Percentiles rank a stretch among this genome's conserved stretches.
Evolutionary conservation across 2,329 filamentous ascomycete species (phyloP).

Genomic region (Thermoascus crustaceus): DNA sequence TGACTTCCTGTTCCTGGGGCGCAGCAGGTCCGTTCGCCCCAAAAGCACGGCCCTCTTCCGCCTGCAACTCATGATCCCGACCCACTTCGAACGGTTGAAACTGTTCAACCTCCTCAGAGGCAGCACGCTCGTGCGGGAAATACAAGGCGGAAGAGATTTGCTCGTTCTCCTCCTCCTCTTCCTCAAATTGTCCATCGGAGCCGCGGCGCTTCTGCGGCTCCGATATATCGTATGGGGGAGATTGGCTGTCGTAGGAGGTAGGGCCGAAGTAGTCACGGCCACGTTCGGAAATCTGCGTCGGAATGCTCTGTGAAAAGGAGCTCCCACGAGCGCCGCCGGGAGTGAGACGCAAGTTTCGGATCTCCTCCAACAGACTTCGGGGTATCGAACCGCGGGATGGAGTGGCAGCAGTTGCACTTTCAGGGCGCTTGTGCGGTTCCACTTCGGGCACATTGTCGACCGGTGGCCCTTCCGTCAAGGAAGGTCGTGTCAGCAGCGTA

Average conservation of each 20-base stretch:
- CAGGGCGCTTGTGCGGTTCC: slow-evolving; percentile 6
- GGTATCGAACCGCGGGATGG: slow-evolving; percentile 34
- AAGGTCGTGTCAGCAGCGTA: too few relatives aligned
- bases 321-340: slow-evolving; percentile 38
- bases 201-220: slow-evolving; percentile 16
- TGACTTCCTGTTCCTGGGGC: slow-evolving; percentile 22
- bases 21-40: slow-evolving; percentile 19
- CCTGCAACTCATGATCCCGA: background rate
- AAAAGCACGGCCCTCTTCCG: slow-evolving; percentile 21
- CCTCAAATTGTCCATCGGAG: slow-evolving; percentile 31
- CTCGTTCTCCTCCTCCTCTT: slow-evolving; percentile 54
- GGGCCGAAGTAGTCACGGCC: slow-evolving; percentile 21
- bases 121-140: slow-evolving; percentile 52
- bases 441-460: background rate
- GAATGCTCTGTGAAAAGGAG: slow-evolving; percentile 37
- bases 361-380: slow-evolving; percentile 47
- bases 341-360: slow-evolving; percentile 47
- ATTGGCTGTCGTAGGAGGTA: slow-evolving; percentile 6
- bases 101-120: slow-evolving; percentile 21
- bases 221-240: slow-evolving; percentile 16
- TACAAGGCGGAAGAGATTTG: slow-evolving; percentile 59
- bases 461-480: too few relatives aligned
- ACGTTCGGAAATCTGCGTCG: slow-evolving; percentile 28
- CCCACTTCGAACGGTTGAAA: slow-evolving; percentile 18
- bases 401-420: slow-evolving; percentile 18